These are phyloP conservation scores for Zizania latifolia DNA, from an alignment of 176 grass and related monocot species.

Conservation along the genomic window DNA sequence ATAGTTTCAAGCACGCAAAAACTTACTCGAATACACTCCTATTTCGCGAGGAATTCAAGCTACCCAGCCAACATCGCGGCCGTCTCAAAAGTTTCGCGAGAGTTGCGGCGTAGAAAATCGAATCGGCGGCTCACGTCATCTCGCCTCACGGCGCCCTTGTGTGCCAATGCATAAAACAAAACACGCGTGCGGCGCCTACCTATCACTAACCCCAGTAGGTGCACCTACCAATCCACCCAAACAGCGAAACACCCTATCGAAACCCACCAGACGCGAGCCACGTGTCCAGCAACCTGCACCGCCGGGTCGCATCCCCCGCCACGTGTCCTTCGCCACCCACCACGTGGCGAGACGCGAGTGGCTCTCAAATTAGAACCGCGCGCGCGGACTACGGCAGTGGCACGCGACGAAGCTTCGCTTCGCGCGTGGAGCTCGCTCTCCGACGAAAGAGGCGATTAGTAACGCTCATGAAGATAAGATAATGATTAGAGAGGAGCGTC, in stretches of 20 bases:
- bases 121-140: background rate
- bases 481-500: background rate
- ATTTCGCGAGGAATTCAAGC: no score
- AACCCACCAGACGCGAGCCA: background rate
- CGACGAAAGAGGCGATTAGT: background rate
- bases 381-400: background rate
- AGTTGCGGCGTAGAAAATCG: no score
- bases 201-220: background rate
- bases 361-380: background rate
- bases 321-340: accelerated
- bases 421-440: background rate
- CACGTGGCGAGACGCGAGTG: background rate
- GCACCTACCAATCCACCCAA: background rate
- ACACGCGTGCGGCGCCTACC: no score
- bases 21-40: no score
- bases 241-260: background rate
- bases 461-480: background rate
- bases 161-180: no score
- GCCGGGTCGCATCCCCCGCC: background rate
- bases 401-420: conserved; percentile 16
- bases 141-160: background rate
- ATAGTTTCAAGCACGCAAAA: no score
- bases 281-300: background rate
- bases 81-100: no score
- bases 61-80: no score